Conservation (phyloP, 257 asterid species). For the Agastache rugosa region DNA sequence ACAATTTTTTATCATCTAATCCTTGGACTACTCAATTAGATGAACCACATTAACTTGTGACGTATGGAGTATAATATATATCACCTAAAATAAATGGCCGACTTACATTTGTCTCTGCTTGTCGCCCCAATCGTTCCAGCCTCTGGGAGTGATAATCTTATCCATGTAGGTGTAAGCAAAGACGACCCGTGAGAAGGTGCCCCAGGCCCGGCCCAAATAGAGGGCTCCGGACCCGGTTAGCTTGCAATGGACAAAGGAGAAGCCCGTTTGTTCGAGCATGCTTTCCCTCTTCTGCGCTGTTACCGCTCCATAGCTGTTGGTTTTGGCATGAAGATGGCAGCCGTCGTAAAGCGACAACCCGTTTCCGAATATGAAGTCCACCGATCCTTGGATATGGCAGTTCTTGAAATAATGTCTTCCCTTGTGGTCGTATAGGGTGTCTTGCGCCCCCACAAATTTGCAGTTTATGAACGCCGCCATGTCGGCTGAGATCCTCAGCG, state of each 20-base stretch:
- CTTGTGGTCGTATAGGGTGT: slow-evolving; percentile 83
- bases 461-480: slow-evolving; percentile 83
- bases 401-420: slow-evolving; percentile 91
- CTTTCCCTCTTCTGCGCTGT: slow-evolving; percentile 94
- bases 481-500: slow-evolving; percentile 85
- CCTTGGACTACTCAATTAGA: too few species aligned
- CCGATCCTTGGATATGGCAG: slow-evolving; percentile 84
- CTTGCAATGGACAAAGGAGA: slow-evolving; percentile 81
- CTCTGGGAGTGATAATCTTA: slow-evolving; percentile 74
- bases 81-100: too few species aligned
- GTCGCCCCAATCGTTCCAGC: slow-evolving; percentile 97
- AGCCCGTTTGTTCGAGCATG: slow-evolving; percentile 86
- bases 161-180: slow-evolving; percentile 95
- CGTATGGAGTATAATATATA: too few species aligned
- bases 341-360: slow-evolving; percentile 71
- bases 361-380: slow-evolving; percentile 69
- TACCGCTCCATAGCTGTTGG: slow-evolving; percentile 70
- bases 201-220: slow-evolving; percentile 95
- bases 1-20: too few species aligned
- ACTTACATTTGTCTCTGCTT: slow-evolving; percentile 84
- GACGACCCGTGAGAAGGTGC: slow-evolving; percentile 85
- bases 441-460: slow-evolving; percentile 85
- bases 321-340: slow-evolving; percentile 76
- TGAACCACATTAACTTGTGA: too few species aligned
- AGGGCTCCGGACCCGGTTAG: slow-evolving; percentile 89